Percentiles rank a stretch among this genome's conserved stretches.
Conservation (phyloP, 2,329 filamentous ascomycete species). For the Neophaeococcomyces aloes region DNA sequence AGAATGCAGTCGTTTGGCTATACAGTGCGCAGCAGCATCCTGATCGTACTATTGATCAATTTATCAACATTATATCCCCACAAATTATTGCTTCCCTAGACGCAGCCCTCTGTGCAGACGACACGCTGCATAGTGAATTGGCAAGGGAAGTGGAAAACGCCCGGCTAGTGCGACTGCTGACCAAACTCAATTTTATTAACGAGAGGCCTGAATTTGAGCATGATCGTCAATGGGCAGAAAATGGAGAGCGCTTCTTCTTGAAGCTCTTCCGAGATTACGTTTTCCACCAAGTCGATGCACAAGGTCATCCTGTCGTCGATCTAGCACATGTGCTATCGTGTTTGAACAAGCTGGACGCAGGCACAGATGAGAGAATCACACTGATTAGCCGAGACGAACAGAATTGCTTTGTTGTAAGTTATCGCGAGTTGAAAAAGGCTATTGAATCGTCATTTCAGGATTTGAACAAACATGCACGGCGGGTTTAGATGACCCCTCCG, state of each 20-base stretch:
- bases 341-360: constrained; percentile 86
- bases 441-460: constrained; percentile 53
- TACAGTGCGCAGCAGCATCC: constrained; percentile 54
- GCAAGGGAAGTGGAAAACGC: constrained; percentile 81
- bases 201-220: constrained; percentile 78
- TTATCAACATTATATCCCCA: constrained; percentile 65
- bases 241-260: constrained; percentile 80
- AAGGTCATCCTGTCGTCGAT: constrained; percentile 73
- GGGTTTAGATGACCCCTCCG: constrained; percentile 7
- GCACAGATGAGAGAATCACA: constrained; percentile 73
- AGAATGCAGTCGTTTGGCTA: constrained; percentile 73
- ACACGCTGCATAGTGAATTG: constrained; percentile 62
- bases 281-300: constrained; percentile 85
- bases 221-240: constrained; percentile 76
- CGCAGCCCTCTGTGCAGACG: constrained; percentile 65
- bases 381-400: constrained; percentile 85
- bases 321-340: constrained; percentile 77
- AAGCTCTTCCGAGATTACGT: constrained; percentile 96
- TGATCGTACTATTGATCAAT: constrained; percentile 64
- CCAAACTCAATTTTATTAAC: constrained; percentile 80
- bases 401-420: constrained; percentile 76
- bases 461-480: constrained; percentile 35
- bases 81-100: constrained; percentile 69
- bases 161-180: constrained; percentile 63
- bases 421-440: constrained; percentile 69